phyloP scores from a whole-genome alignment of 257 asterid genomes.

The Petunia secreta region DNA sequence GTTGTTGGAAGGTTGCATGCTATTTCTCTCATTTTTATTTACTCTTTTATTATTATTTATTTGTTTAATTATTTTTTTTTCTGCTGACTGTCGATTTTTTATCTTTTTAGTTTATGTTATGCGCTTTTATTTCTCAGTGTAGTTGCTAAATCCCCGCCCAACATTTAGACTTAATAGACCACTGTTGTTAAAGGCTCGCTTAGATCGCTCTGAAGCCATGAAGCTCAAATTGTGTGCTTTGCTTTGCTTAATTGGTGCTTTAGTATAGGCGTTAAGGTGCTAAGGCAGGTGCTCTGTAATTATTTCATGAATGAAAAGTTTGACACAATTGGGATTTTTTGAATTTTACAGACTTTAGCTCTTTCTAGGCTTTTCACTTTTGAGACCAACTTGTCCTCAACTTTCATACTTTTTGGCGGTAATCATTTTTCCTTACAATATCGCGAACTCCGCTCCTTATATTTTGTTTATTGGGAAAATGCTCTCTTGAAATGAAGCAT shows the following conservation, averaged over 20 bases:
- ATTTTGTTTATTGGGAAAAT: background rate
- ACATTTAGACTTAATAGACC: no score
- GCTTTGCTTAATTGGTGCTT: no score
- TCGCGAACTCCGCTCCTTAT: background rate
- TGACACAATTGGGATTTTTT: no score
- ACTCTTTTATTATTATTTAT: background rate
- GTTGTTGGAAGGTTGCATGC: conserved; percentile 24
- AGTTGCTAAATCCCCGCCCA: background rate
- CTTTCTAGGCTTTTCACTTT: no score
- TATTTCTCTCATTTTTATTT: background rate
- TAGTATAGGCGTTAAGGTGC: no score
- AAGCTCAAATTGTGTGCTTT: no score
- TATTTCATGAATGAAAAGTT: no score
- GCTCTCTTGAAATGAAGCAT: background rate
- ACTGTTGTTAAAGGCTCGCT: no score
- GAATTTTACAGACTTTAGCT: no score
- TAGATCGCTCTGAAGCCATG: no score
- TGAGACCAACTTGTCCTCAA: no score
- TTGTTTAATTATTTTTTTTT: background rate
- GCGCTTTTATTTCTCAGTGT: background rate
- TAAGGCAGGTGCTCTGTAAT: no score
- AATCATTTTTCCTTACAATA: background rate
- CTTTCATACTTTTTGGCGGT: background rate
- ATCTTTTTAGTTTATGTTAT: background rate
- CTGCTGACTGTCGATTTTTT: background rate